Percentiles rank a stretch among this genome's conserved stretches.
phyloP scores from a whole-genome alignment of 2,329 filamentous ascomycete species.

The Epichloe bromicola region DNA sequence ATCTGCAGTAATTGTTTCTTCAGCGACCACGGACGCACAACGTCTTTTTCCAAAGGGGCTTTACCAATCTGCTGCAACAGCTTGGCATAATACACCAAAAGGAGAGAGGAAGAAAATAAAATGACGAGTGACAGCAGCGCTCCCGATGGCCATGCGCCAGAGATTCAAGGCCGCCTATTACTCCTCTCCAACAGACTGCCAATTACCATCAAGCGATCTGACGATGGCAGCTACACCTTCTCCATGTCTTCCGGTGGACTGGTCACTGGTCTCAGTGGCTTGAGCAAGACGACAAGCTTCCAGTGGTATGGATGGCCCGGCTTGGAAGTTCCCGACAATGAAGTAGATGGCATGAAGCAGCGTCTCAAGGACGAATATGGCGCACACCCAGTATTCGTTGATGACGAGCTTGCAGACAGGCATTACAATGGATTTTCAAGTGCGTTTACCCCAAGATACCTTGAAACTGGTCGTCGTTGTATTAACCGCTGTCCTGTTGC shows the following conservation, averaged over 20 bases:
- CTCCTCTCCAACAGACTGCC: constrained; percentile 90
- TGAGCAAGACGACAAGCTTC: constrained; percentile 86
- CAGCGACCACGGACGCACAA: too few species aligned
- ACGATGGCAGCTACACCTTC: constrained; percentile 84
- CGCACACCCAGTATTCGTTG: constrained; percentile 83
- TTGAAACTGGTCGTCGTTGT: background rate
- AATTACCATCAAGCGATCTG: constrained; percentile 88
- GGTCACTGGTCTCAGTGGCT: constrained; percentile 81
- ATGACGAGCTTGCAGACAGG: constrained; percentile 82
- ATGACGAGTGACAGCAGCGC: constrained; percentile 7
- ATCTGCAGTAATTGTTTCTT: background rate
- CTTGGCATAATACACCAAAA: background rate
- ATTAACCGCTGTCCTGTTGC: background rate
- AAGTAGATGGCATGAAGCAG: constrained; percentile 60
- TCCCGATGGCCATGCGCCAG: constrained; percentile 20
- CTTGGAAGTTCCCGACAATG: constrained; percentile 75
- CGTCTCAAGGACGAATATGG: constrained; percentile 77
- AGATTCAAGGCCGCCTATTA: constrained; percentile 45
- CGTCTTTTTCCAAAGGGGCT: too few species aligned
- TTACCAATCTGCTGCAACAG: too few species aligned
- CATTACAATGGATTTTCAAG: constrained; percentile 98
- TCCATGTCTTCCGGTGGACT: constrained; percentile 95
- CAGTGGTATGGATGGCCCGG: constrained; percentile 99
- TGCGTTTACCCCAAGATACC: constrained; percentile 29
- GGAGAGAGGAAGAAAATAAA: background rate